These are phyloP conservation scores for Achaetomium macrosporum DNA, from an alignment of 2,329 filamentous ascomycete species.

Conservation along the genomic window DNA sequence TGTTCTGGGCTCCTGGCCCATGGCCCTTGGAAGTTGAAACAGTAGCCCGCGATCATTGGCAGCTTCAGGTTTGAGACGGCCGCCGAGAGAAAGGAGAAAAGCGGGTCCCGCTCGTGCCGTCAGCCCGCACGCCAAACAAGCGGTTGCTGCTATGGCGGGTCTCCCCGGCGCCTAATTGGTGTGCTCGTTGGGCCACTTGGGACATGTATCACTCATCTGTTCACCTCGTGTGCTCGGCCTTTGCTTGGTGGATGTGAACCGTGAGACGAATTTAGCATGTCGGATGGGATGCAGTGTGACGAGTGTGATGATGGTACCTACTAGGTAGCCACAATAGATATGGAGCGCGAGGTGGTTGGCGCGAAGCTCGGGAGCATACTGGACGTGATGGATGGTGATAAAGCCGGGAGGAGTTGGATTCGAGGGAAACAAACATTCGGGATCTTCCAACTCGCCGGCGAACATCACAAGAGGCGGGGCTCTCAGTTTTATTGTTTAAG, in stretches of 20 bases:
- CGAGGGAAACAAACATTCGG: not conserved
- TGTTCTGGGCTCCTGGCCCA: no score
- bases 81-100: not conserved
- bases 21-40: not conserved
- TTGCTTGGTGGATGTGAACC: not conserved
- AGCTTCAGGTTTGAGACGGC: not conserved
- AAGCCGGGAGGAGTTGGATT: no score
- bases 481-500: not conserved
- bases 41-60: not conserved
- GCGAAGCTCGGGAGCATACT: not conserved
- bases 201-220: not conserved
- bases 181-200: conserved; percentile 8
- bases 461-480: not conserved
- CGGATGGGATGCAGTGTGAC: conserved; percentile 12
- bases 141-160: not conserved
- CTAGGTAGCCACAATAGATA: no score
- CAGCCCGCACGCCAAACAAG: not conserved
- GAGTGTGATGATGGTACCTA: not conserved
- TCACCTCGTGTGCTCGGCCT: not conserved
- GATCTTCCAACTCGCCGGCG: not conserved
- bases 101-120: not conserved
- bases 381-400: not conserved
- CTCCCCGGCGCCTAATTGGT: conserved; percentile 8
- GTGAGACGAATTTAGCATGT: conserved; percentile 7
- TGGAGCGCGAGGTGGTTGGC: not conserved